Evolutionary conservation across 352 stramenopile genomes (phyloP).

Genomic region (Halophytophthora batemanensis): DNA sequence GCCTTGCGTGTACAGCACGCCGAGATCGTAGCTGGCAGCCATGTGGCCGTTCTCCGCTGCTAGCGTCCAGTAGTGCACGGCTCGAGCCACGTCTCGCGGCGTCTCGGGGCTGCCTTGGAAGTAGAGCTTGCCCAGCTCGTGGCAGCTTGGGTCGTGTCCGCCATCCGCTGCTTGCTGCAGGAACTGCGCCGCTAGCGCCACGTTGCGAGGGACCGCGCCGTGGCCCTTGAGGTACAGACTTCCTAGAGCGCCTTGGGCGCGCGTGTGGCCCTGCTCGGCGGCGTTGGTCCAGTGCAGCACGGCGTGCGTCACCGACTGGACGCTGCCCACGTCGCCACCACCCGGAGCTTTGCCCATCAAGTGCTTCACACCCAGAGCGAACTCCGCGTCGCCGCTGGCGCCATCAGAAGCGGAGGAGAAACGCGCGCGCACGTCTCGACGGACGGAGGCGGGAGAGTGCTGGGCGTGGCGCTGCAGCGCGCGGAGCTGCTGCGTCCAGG

Average conservation of each 20-base stretch:
- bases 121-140: constrained; percentile 74
- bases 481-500: constrained; percentile 10
- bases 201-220: constrained; percentile 40
- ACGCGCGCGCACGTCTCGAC: constrained; percentile 4
- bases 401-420: constrained; percentile 9
- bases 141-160: constrained; percentile 64
- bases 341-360: constrained; percentile 42
- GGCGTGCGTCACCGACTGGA: constrained; percentile 41
- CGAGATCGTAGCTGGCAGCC: constrained; percentile 72
- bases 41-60: constrained; percentile 64
- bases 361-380: constrained; percentile 58
- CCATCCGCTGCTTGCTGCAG: constrained; percentile 62
- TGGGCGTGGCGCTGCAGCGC: constrained; percentile 16
- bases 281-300: constrained; percentile 80
- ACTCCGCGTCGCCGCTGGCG: constrained; percentile 39
- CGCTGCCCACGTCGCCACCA: constrained; percentile 20
- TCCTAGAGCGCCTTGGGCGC: constrained; percentile 66
- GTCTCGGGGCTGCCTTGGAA: constrained; percentile 45
- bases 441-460: not conserved
- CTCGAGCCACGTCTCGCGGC: constrained; percentile 25
- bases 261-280: constrained; percentile 62
- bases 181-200: constrained; percentile 46
- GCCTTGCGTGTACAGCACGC: constrained; percentile 70
- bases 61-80: constrained; percentile 63
- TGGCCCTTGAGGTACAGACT: constrained; percentile 71